Base-by-base conservation (phyloP, 257 asterid genomes). In the Phtheirospermum japonicum region DNA sequence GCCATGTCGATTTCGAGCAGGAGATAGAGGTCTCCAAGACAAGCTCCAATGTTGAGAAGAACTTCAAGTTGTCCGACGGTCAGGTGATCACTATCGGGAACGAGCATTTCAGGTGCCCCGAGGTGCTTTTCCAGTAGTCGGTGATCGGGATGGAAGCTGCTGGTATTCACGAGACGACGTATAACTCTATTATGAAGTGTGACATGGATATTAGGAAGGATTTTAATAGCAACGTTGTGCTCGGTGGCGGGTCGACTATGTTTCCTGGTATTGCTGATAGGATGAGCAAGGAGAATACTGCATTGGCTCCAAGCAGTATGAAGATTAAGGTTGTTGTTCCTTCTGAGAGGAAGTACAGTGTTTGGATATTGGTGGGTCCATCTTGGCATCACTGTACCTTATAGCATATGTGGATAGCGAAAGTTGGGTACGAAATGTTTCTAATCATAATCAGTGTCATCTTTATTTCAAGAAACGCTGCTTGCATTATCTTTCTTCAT, bases 51-150 rank as follows among this genome's bases (percentile, higher is more conserved):
- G 64, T 66, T 0, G 73, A 72, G 68, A 72, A 72, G 65, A 72
- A 66, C 69, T 72, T 51, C 76, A 71, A 32, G 76, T n/a, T n/a
- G n/a, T n/a, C n/a, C n/a, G n/a, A n/a, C n/a, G n/a, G n/a, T n/a
- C n/a, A n/a, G n/a, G n/a, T 71, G 40, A 71, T 71, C 12, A 72
- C 77, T 1, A 72, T 72, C 2, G 77, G 77, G n/a, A 66, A 66
- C 46, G 77, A 73, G 77, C 70, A 73, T 31, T 73, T 73, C 70
- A 32, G 77, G 32, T 72, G 77, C 72, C 77, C 77, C 6, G 77
- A 72, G 51, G 77, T 72, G 20, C 77, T 72, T 54, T 72, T 72
- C 77, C 77, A 72, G 59, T 73, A 72, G 14, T 66, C 77, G 6
- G 66, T 72, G 76, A n/a, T n/a, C n/a, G n/a, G n/a, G n/a, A n/a